Evolutionary conservation across 805 yeast species (phyloP).

Genomic region (Kuraishia ogatae): DNA sequence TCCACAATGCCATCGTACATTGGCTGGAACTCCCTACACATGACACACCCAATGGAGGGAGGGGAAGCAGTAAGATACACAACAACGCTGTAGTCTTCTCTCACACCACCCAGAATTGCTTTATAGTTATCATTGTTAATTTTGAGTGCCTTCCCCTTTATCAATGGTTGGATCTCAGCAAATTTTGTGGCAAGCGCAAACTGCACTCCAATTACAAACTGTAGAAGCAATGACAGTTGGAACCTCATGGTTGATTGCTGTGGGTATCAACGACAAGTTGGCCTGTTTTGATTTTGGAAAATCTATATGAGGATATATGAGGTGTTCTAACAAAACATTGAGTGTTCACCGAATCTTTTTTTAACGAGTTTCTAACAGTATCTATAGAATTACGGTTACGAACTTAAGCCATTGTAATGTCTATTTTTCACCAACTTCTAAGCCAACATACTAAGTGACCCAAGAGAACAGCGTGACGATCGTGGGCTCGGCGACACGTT

Average conservation of each 20-base stretch:
- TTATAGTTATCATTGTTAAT: slow-evolving; percentile 57
- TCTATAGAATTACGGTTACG: too few relatives aligned
- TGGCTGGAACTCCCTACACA: slow-evolving; percentile 68
- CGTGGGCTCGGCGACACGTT: neutral
- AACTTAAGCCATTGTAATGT: neutral
- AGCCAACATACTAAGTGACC: neutral
- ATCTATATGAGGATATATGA: neutral
- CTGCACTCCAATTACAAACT: slow-evolving; percentile 1
- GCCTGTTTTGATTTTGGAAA: neutral
- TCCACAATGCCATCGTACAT: slow-evolving; percentile 49
- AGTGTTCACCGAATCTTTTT: too few relatives aligned
- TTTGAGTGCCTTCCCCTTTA: slow-evolving; percentile 22
- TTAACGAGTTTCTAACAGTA: too few relatives aligned
- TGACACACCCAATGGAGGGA: slow-evolving; percentile 64
- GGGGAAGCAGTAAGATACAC: slow-evolving; percentile 66
- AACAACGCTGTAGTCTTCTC: slow-evolving; percentile 62
- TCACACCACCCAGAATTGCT: slow-evolving; percentile 46
- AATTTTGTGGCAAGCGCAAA: slow-evolving; percentile 2
- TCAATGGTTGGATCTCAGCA: neutral
- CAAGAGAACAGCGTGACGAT: neutral
- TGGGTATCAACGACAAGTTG: neutral
- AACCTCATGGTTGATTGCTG: neutral
- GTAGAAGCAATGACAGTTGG: slow-evolving; percentile 2
- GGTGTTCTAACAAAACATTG: too few relatives aligned
- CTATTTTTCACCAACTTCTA: neutral